Evolutionary conservation across 306 rosid genomes (phyloP), one percentile per base, ranked within the genome.

Genomic region (Cicer arietinum): DNA sequence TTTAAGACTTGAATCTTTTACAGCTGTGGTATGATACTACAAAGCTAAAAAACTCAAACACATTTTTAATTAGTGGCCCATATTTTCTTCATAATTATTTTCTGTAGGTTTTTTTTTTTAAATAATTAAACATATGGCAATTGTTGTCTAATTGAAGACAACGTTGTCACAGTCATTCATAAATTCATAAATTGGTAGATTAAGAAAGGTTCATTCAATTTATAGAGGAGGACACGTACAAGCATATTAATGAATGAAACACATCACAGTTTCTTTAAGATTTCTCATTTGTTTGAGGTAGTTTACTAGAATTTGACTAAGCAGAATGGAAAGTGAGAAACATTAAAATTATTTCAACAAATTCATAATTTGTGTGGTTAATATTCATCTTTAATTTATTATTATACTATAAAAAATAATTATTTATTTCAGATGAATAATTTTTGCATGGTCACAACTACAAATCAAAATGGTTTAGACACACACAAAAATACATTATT

Each of bases 141-240:
- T 50, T 61, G 2, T 51, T 51, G 16, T 46, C 62, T 1, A 48
- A 62, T 20, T 57, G 60, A 64, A 44, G 35, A 61, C 7, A 75
- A 72, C 72, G 61, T 18, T 64, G 41, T 53, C 74, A 44, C 45
- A 64, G 12, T 71, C 78, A 72, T 44, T 54, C 45, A 73, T 54
- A 64, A 72, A 72, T 44, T 54, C 45, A 73, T 54, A 64, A 72
- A 64, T 54, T 47, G 66, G 45, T 7, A 39, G 70, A 61, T 61
- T 61, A n/a, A 8, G 14, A 11, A 39, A 7, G 18, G 11, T 54
- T 25, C 4, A 8, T 62, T 61, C 35, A 40, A 45, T 11, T 12
- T 22, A 56, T 56, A 56, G 40, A 20, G 39, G 0, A 56, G 7
- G 16, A 46, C 1, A 3, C 17, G 51, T 13, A 71, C 59, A 53